Evolutionary conservation across 305 asterid genomes (phyloP).

Genomic region (Fraxinus baroniana): DNA sequence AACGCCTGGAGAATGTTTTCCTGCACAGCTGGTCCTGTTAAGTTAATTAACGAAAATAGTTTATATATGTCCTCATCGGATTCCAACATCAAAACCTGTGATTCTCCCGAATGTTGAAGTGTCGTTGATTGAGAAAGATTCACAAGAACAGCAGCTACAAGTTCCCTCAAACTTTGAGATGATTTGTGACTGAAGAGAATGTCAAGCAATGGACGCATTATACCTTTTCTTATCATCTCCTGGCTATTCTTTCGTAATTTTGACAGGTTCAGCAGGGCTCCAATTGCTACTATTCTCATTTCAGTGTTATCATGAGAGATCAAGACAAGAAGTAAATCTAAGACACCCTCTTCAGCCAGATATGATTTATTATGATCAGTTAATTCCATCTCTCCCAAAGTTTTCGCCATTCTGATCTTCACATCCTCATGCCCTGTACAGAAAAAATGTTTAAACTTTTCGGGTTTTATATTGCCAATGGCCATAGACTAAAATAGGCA

Average conservation of each 20-base stretch:
- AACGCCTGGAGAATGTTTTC: conserved; percentile 47
- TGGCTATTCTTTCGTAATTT: conserved; percentile 51
- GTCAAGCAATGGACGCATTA: conserved; percentile 49
- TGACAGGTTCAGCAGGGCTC: conserved; percentile 57
- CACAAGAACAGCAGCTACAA: conserved; percentile 46
- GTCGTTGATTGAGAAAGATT: conserved; percentile 54
- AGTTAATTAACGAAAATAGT: conserved; percentile 48
- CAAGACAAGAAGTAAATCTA: conserved; percentile 48
- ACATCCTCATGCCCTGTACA: conserved; percentile 51
- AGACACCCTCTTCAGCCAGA: conserved; percentile 53
- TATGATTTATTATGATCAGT: conserved; percentile 60
- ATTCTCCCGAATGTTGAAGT: conserved; percentile 36
- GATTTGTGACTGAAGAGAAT: conserved; percentile 52
- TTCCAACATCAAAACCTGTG: conserved; percentile 45
- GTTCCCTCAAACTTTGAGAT: conserved; percentile 44
- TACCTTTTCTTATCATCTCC: conserved; percentile 60
- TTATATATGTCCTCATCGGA: conserved; percentile 48
- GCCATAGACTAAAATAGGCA: background rate
- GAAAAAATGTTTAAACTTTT: conserved; percentile 5
- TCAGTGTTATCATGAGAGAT: conserved; percentile 41
- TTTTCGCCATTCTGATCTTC: conserved; percentile 60
- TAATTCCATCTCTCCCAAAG: conserved; percentile 63
- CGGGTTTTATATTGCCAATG: background rate
- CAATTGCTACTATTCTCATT: conserved; percentile 45
- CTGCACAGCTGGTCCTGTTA: conserved; percentile 46